Conservation (phyloP, 2,329 filamentous ascomycete genomes). For the Ascomycota sp. region DNA sequence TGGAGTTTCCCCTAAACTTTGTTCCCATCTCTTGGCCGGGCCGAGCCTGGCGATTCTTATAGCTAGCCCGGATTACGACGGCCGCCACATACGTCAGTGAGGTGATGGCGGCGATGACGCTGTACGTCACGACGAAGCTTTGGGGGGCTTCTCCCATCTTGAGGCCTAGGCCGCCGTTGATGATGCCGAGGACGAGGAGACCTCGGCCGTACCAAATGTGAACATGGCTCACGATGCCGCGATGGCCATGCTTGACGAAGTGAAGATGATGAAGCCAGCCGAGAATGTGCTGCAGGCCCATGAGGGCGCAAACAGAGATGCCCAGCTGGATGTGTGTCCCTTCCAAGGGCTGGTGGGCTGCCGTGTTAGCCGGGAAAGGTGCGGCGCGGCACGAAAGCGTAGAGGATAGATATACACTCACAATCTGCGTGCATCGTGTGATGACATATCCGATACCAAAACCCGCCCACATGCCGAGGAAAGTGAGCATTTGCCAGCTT, state of each 20-base stretch:
- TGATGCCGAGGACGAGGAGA: conserved; percentile 34
- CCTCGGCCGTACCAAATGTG: conserved; percentile 44
- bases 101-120: conserved; percentile 30
- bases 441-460: conserved; percentile 35
- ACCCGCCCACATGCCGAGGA: conserved; percentile 37
- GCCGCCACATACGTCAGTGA: conserved; percentile 21
- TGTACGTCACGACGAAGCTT: conserved; percentile 30
- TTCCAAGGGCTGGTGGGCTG: conserved; percentile 23
- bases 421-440: conserved; percentile 9
- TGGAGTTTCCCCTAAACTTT: background rate
- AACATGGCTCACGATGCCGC: conserved; percentile 29
- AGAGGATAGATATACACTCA: background rate
- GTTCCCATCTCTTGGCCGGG: background rate
- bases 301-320: conserved; percentile 28
- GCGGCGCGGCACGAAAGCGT: no score
- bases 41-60: conserved; percentile 1
- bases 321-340: conserved; percentile 35
- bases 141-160: conserved; percentile 20
- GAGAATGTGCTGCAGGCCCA: conserved; percentile 36
- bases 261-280: conserved; percentile 36
- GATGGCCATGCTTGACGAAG: conserved; percentile 24
- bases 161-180: conserved; percentile 45
- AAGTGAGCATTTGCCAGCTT: conserved; percentile 30
- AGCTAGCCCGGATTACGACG: conserved; percentile 3
- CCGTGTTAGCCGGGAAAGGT: background rate